phyloP scores from a whole-genome alignment of 768 basidiomycete species.

The Antrodiella citrinella region DNA sequence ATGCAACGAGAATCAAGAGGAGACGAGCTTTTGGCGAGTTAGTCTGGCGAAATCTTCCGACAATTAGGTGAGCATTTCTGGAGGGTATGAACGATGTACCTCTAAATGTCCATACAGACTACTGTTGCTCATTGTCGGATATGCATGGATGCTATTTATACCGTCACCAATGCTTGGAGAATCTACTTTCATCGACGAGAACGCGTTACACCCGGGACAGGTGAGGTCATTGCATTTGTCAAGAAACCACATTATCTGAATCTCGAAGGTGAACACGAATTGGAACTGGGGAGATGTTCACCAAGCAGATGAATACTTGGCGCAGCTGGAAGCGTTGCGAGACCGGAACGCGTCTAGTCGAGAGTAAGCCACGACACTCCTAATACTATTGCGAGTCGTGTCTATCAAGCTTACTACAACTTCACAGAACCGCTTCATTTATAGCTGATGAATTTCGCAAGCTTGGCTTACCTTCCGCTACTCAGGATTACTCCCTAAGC shows the following conservation, averaged over 20 bases:
- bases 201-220: constrained; percentile 89
- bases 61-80: constrained; percentile 7
- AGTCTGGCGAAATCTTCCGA: constrained; percentile 4
- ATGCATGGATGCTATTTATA: constrained; percentile 77
- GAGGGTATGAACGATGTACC: too few relatives aligned
- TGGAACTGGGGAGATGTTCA: constrained; percentile 92
- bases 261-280: constrained; percentile 72
- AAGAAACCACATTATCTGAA: too few relatives aligned
- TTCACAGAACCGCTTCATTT: constrained; percentile 53
- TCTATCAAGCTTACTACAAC: background rate
- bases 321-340: constrained; percentile 53
- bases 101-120: constrained; percentile 36
- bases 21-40: constrained; percentile 5
- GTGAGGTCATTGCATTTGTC: constrained; percentile 31
- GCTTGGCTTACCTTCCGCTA: constrained; percentile 63
- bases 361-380: constrained; percentile 73
- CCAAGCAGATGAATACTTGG: constrained; percentile 74
- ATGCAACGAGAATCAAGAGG: constrained; percentile 5
- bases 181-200: constrained; percentile 85
- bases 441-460: constrained; percentile 60
- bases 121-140: constrained; percentile 53
- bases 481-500: constrained; percentile 58
- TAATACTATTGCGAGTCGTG: background rate
- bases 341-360: constrained; percentile 57
- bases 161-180: constrained; percentile 60